Evolutionary conservation across 2,329 filamentous ascomycete species (phyloP).

Genomic region (Chrysoporthe deuterocubensis): DNA sequence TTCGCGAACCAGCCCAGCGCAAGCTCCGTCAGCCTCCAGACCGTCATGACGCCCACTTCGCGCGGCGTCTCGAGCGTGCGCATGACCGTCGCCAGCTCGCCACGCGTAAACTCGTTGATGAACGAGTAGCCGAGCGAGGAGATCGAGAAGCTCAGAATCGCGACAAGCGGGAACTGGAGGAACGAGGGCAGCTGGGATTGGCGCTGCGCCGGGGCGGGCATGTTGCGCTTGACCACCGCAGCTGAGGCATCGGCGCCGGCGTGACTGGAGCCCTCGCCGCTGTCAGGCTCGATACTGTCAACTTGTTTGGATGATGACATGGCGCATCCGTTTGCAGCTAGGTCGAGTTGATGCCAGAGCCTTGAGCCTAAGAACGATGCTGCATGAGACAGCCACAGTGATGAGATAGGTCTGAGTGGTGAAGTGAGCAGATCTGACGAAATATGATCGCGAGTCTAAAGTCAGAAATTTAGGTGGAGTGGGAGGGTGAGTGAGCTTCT

Average conservation of each 20-base stretch:
- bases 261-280: conserved; percentile 21
- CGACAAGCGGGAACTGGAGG: conserved; percentile 58
- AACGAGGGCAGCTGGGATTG: conserved; percentile 46
- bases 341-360: conserved; percentile 4
- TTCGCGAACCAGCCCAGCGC: conserved; percentile 73
- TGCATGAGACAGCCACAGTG: not conserved
- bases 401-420: not conserved
- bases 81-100: conserved; percentile 70
- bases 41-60: conserved; percentile 60
- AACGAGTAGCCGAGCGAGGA: conserved; percentile 68
- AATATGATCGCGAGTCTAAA: conserved; percentile 1
- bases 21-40: conserved; percentile 69
- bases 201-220: conserved; percentile 14
- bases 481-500: conserved; percentile 13
- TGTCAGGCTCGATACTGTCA: conserved; percentile 16
- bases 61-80: conserved; percentile 64
- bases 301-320: conserved; percentile 22
- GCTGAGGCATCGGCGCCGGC: conserved; percentile 6
- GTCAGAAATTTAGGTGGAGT: conserved; percentile 13
- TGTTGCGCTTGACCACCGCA: conserved; percentile 10
- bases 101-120: conserved; percentile 61
- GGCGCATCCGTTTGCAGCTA: conserved; percentile 14
- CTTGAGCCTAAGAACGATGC: not conserved
- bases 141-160: conserved; percentile 61
- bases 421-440: not conserved